Evolutionary conservation across 371 early-diverging fungal species (phyloP).

Genomic region (Gilbertella persicaria): DNA sequence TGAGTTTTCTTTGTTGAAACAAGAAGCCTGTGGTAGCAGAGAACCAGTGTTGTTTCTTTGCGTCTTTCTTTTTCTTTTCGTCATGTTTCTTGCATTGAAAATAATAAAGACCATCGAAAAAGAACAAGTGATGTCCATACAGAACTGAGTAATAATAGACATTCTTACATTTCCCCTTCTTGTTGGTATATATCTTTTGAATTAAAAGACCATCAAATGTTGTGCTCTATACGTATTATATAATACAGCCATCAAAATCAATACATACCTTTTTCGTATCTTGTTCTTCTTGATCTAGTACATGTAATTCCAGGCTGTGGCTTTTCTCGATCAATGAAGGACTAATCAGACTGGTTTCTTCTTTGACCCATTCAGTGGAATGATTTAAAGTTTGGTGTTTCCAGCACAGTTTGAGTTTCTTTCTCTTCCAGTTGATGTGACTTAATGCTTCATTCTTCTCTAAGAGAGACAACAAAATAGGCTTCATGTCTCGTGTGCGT

Average conservation of each 20-base stretch:
- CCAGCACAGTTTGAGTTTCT: conserved; percentile 16
- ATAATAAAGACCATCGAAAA: conserved; percentile 11
- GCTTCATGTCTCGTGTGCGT: conserved; percentile 3
- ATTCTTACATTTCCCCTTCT: conserved; percentile 3
- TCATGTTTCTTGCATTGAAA: conserved; percentile 3
- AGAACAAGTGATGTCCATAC: conserved; percentile 18
- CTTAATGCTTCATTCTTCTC: not conserved
- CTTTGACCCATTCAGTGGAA: conserved; percentile 11
- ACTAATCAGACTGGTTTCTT: conserved; percentile 5
- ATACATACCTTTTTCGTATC: not conserved
- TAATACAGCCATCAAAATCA: too few species aligned
- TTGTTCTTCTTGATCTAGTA: not conserved
- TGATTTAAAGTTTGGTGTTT: too few species aligned
- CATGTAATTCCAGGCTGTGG: conserved; percentile 9
- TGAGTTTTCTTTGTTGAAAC: conserved; percentile 2
- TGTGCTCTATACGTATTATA: not conserved
- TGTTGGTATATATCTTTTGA: conserved; percentile 2
- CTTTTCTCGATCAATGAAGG: conserved; percentile 20
- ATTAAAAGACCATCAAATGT: conserved; percentile 10
- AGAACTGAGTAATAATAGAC: conserved; percentile 6
- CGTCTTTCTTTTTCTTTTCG: not conserved
- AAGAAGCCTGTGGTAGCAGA: conserved; percentile 16
- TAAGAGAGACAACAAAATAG: not conserved
- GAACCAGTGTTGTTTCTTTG: conserved; percentile 14
- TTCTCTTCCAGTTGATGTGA: not conserved